Evolutionary conservation across 495 filamentous ascomycete species (phyloP).

Genomic region (Penicillium herquei): DNA sequence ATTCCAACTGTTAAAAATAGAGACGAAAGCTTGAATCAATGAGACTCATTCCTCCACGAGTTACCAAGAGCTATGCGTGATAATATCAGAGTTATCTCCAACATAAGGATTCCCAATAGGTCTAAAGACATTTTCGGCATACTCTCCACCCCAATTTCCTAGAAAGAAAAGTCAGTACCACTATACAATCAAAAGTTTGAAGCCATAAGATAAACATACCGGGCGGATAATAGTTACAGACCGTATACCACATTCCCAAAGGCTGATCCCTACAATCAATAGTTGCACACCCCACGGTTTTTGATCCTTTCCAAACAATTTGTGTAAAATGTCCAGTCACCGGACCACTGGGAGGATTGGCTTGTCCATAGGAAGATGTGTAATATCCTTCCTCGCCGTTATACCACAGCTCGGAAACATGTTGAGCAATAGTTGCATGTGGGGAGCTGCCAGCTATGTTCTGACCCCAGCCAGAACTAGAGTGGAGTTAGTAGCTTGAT

Average conservation of each 20-base stretch:
- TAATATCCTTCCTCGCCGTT: background rate
- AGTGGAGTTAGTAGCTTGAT: background rate
- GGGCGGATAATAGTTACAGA: background rate
- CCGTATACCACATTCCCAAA: background rate
- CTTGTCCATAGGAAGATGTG: background rate
- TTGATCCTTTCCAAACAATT: background rate
- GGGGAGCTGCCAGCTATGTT: background rate
- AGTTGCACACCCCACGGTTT: background rate
- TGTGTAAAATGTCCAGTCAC: background rate
- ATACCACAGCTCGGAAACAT: background rate
- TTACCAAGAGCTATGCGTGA: background rate
- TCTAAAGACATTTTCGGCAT: background rate
- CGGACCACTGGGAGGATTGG: background rate
- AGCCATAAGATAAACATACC: background rate
- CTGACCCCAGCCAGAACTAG: background rate
- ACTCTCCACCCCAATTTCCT: background rate
- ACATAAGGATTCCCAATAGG: background rate
- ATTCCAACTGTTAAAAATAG: no score
- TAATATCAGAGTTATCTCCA: background rate
- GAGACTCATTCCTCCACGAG: background rate
- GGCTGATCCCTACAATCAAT: background rate
- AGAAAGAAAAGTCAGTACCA: background rate
- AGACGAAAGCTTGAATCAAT: background rate
- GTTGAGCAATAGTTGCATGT: background rate
- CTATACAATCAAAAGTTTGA: background rate